Percentiles rank a stretch among this genome's conserved stretches.
phyloP scores from a whole-genome alignment of 177 flowering plant genomes.

The Telopea speciosissima region DNA sequence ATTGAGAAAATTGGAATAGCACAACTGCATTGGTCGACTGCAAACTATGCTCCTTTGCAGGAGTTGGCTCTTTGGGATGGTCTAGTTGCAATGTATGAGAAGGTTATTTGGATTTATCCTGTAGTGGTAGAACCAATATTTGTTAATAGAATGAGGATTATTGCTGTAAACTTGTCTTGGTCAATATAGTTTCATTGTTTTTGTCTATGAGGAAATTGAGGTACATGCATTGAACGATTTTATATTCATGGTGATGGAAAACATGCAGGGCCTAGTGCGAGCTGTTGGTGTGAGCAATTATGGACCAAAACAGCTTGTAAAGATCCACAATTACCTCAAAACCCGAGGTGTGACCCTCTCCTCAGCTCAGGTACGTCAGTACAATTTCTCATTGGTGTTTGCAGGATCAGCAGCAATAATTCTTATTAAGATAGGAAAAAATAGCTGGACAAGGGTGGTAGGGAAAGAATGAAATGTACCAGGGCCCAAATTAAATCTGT shows the following conservation, averaged over 20 bases:
- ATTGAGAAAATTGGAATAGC: constrained; percentile 86
- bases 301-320: constrained; percentile 88
- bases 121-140: background rate
- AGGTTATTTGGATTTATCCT: constrained; percentile 47
- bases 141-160: background rate
- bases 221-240: background rate
- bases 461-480: background rate
- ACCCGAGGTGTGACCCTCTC: constrained; percentile 73
- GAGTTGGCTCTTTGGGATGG: constrained; percentile 96
- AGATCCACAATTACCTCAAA: constrained; percentile 60
- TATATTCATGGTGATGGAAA: background rate
- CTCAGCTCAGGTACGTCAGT: constrained; percentile 69
- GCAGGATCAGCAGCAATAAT: too few species aligned
- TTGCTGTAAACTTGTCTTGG: background rate
- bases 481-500: background rate
- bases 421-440: background rate
- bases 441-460: background rate
- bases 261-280: constrained; percentile 69
- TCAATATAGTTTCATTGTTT: background rate
- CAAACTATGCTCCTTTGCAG: constrained; percentile 94
- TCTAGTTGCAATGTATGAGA: constrained; percentile 96
- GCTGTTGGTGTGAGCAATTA: constrained; percentile 98
- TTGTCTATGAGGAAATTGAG: background rate
- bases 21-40: constrained; percentile 95
- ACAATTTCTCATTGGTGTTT: background rate